Conservation (phyloP, 2,329 filamentous ascomycete genomes). For the Aspergillus terreus region DNA sequence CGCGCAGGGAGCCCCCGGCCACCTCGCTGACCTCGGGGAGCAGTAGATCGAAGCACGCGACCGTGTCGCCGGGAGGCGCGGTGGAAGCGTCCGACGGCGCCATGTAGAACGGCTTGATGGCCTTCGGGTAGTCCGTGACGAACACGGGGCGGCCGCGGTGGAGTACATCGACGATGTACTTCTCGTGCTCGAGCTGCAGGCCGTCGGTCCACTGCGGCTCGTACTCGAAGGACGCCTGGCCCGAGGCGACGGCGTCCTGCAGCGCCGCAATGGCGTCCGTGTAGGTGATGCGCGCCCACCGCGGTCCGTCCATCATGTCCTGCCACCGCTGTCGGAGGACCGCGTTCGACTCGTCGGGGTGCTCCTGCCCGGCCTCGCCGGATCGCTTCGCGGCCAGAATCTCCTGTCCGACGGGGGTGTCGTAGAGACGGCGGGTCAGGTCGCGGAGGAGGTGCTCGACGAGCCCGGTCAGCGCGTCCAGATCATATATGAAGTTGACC, state of each 20-base stretch:
- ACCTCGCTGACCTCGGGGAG: constrained; percentile 84
- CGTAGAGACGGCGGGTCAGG: constrained; percentile 48
- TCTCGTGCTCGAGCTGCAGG: constrained; percentile 89
- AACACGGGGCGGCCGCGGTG: constrained; percentile 71
- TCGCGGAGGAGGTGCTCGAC: constrained; percentile 72
- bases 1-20: constrained; percentile 83
- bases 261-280: constrained; percentile 70
- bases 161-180: constrained; percentile 69
- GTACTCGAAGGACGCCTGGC: constrained; percentile 59
- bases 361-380: constrained; percentile 41
- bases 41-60: constrained; percentile 86
- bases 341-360: constrained; percentile 28
- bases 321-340: constrained; percentile 68
- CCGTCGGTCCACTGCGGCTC: constrained; percentile 67
- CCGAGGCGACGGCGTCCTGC: constrained; percentile 51
- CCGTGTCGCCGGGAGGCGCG: constrained; percentile 49
- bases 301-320: constrained; percentile 52
- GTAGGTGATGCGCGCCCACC: constrained; percentile 83
- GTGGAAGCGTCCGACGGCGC: constrained; percentile 45
- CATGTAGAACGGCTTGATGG: constrained; percentile 93
- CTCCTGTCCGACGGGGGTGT: constrained; percentile 53
- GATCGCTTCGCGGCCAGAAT: constrained; percentile 48
- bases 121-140: constrained; percentile 85
- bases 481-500: constrained; percentile 69
- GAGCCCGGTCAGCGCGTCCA: constrained; percentile 71